Percentiles rank a stretch among this genome's conserved stretches.
These are phyloP conservation scores for Cicer bijugum DNA, from an alignment of 306 rosid species.

Conservation along the genomic window DNA sequence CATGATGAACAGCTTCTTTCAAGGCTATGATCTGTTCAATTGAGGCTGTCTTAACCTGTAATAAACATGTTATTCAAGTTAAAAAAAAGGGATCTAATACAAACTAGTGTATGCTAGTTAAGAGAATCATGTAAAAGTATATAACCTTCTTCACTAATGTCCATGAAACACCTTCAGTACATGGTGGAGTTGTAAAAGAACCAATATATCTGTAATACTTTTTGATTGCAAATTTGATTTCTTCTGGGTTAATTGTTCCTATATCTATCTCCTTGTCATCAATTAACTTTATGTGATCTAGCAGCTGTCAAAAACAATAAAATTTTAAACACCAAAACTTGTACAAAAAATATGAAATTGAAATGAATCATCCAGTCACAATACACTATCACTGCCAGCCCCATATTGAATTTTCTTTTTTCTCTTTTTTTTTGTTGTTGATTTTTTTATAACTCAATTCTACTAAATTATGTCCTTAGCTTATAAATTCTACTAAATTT, in stretches of 20 bases:
- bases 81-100: not conserved
- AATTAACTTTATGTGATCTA: constrained; percentile 46
- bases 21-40: constrained; percentile 61
- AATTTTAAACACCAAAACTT: not conserved
- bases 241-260: constrained; percentile 60
- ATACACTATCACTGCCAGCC: not conserved
- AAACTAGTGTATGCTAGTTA: not conserved
- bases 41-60: constrained; percentile 70
- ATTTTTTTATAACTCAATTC: not conserved
- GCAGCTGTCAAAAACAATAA: constrained; percentile 47
- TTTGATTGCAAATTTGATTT: constrained; percentile 59
- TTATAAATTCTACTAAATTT: not conserved
- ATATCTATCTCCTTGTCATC: constrained; percentile 53
- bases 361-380: not conserved
- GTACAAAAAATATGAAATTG: not conserved
- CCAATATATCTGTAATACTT: constrained; percentile 81
- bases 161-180: constrained; percentile 83
- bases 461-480: not conserved
- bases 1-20: constrained; percentile 61
- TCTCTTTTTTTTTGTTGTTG: too few relatives aligned
- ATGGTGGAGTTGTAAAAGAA: constrained; percentile 80
- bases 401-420: not conserved
- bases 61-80: not conserved
- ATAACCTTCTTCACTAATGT: constrained; percentile 64
- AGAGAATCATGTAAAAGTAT: not conserved